Evolutionary conservation across 331 rosid species (phyloP), one percentile per base, ranked within the genome.

Genomic region (Arachis monticola): DNA sequence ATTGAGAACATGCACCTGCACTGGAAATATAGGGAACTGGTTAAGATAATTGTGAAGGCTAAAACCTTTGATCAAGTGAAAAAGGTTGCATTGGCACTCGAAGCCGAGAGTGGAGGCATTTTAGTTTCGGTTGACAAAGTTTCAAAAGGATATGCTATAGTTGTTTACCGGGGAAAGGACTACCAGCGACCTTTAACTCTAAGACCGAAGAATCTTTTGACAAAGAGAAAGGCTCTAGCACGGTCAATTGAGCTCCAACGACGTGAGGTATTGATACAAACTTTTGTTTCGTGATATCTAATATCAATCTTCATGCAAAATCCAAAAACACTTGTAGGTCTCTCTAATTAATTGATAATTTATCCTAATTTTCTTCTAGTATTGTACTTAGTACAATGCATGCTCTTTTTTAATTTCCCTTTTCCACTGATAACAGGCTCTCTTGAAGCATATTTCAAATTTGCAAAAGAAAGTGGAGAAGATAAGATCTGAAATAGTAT

Each of bases 241-340:
- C 96, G 96, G 59, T 94, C 97, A 9, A 94, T 94, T 60, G 99
- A 94, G 88, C 89, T 94, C 53, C 99, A 94, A 81, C 86, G 97
- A 67, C 97, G 77, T 3, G 96, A 94, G 96, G 98, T 93, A 87
- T 17, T 69, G 5, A 22, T 68, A 51, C 30, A 42, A 27, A 77
- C 51, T 67, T 47, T 56, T 67, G 31, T 60, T 65, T 67, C 41
- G 44, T 5, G 56, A 7, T 27, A 22, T 22, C 27, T 22, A 22
- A 22, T 22, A 51, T 64, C 55, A 72, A 12, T 76, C 27, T 60
- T 63, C 64, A 8, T 80, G 64, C 47, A 45, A 22, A 60, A 70
- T 76, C 31, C 48, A 60, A 13, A n/a, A 22, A 22, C 64, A 47
- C 45, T 35, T 64, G 45, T 66, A 8, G 14, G 51, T 59, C 47